Evolutionary conservation across 2,329 filamentous ascomycete species (phyloP).

Genomic region (Chaetothyriales sp.): DNA sequence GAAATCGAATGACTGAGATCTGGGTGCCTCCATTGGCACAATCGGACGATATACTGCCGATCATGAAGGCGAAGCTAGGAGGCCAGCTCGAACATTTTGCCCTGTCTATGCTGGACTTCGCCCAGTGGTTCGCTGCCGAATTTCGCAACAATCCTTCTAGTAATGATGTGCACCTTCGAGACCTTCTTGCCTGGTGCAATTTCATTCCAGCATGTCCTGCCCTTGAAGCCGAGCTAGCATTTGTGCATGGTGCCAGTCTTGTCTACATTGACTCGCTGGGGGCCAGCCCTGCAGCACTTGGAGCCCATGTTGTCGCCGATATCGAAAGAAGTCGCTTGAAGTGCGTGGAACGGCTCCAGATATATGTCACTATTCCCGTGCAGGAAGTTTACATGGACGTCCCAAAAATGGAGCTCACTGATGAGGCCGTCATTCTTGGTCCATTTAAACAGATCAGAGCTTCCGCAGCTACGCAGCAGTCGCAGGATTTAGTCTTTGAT

Average conservation of each 20-base stretch:
- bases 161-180: constrained; percentile 74
- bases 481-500: constrained; percentile 59
- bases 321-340: constrained; percentile 55
- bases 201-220: constrained; percentile 61
- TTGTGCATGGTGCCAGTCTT: constrained; percentile 79
- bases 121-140: constrained; percentile 76
- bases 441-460: constrained; percentile 48
- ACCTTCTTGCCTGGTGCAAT: constrained; percentile 81
- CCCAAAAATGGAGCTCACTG: constrained; percentile 42
- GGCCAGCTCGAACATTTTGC: constrained; percentile 43
- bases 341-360: constrained; percentile 58
- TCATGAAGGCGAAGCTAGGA: constrained; percentile 61
- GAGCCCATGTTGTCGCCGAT: constrained; percentile 55
- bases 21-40: constrained; percentile 88
- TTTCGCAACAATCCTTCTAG: constrained; percentile 61
- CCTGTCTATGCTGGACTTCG: constrained; percentile 63
- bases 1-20: constrained; percentile 96
- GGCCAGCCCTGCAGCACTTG: constrained; percentile 79
- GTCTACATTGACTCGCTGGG: constrained; percentile 93
- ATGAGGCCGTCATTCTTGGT: constrained; percentile 48
- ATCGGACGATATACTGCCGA: constrained; percentile 71
- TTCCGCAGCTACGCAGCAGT: constrained; percentile 29
- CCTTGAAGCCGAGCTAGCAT: constrained; percentile 34
- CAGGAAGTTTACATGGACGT: constrained; percentile 48
- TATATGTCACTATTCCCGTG: constrained; percentile 49